These are phyloP conservation scores for Penicillium sp. DNA, from an alignment of 2,329 filamentous ascomycete genomes.

Conservation along the genomic window DNA sequence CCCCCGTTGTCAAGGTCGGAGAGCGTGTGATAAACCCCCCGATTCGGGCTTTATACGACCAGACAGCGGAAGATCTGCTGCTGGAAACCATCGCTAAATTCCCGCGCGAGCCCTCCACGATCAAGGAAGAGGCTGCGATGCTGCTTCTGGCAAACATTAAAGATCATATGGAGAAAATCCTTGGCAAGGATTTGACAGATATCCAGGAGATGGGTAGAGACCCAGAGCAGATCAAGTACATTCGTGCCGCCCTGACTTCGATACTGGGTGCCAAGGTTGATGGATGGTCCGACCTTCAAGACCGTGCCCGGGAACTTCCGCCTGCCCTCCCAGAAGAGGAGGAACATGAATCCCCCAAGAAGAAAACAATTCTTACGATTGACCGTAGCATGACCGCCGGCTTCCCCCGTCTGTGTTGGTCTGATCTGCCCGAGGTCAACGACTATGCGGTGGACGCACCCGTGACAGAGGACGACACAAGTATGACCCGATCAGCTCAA, in stretches of 20 bases:
- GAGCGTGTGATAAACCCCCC: slow-evolving; percentile 44
- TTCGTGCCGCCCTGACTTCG: slow-evolving; percentile 43
- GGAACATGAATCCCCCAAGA: slow-evolving; percentile 33
- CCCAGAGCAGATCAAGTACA: slow-evolving; percentile 46
- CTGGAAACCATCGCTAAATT: slow-evolving; percentile 47
- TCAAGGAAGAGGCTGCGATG: slow-evolving; percentile 49
- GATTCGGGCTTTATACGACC: slow-evolving; percentile 42
- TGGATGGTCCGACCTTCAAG: slow-evolving; percentile 44
- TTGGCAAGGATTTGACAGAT: slow-evolving; percentile 43
- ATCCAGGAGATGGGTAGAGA: slow-evolving; percentile 48
- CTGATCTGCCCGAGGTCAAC: slow-evolving; percentile 44
- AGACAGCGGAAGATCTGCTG: slow-evolving; percentile 44
- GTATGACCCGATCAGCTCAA: slow-evolving; percentile 47
- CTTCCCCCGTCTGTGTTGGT: slow-evolving; percentile 43
- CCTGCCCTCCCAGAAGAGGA: slow-evolving; percentile 32
- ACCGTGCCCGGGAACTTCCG: slow-evolving; percentile 37
- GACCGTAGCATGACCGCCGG: slow-evolving; percentile 41
- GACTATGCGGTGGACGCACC: slow-evolving; percentile 42
- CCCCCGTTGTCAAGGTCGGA: slow-evolving; percentile 43
- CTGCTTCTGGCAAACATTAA: slow-evolving; percentile 49
- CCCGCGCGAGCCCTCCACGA: slow-evolving; percentile 43
- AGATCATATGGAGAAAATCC: slow-evolving; percentile 49
- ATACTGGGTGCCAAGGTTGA: slow-evolving; percentile 46
- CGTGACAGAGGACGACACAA: slow-evolving; percentile 46
- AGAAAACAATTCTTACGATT: slow-evolving; percentile 43